A percentile compares a stretch with the other conserved stretches of the same genome.
These are phyloP conservation scores for Metrosideros polymorpha DNA, from an alignment of 441 rosid species.

Conservation along the genomic window DNA sequence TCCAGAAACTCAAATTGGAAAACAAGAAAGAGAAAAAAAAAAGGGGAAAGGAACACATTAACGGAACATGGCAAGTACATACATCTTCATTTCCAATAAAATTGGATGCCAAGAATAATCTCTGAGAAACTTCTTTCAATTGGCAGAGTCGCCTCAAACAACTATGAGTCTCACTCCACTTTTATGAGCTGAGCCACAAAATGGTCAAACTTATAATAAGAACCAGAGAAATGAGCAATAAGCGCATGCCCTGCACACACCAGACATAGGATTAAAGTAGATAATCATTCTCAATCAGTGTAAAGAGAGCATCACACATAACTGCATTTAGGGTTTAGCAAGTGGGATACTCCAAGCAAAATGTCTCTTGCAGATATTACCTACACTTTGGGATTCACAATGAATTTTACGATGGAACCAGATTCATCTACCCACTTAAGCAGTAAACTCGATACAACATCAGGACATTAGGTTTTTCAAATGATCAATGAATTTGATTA, in stretches of 20 bases:
- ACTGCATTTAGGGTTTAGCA: background rate
- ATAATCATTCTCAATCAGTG: background rate
- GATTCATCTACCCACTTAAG: background rate
- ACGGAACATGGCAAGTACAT: background rate
- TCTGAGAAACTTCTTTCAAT: background rate
- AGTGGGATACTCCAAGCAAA: background rate
- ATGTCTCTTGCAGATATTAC: background rate
- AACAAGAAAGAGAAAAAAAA: background rate
- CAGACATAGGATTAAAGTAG: background rate
- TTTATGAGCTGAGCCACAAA: background rate
- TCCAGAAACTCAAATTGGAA: background rate
- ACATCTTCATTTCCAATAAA: slow-evolving; percentile 17
- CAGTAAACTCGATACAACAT: background rate
- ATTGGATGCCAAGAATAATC: background rate
- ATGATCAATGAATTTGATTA: background rate
- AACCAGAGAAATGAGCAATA: background rate
- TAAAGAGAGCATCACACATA: background rate
- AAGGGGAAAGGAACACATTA: background rate
- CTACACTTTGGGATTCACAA: background rate
- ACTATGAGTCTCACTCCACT: background rate
- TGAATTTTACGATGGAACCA: background rate
- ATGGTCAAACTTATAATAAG: background rate
- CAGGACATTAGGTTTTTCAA: background rate
- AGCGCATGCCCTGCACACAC: background rate
- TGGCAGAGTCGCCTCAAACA: background rate